A percentile compares a stretch with the other conserved stretches of the same genome.
Evolutionary conservation across 495 filamentous ascomycete species (phyloP).

Genomic region (Talaromyces nanjingensis): DNA sequence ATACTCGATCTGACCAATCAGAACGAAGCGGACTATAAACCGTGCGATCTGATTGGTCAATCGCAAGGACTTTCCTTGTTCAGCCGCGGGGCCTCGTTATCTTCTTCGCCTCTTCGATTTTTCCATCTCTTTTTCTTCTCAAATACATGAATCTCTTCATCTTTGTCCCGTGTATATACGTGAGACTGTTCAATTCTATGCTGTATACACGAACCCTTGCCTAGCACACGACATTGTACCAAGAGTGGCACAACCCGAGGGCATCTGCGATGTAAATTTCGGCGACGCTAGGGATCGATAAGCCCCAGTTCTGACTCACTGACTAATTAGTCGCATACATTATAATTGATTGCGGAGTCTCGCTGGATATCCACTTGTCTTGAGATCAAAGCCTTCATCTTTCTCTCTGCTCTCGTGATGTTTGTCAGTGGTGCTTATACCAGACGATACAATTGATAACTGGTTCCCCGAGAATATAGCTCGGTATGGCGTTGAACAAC

Average conservation of each 20-base stretch:
- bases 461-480: background rate
- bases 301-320: background rate
- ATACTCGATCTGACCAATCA: background rate
- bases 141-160: background rate
- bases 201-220: background rate
- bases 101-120: background rate
- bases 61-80: constrained; percentile 3
- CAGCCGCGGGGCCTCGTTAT: background rate
- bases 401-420: background rate
- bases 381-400: background rate
- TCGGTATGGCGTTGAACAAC: constrained; percentile 17
- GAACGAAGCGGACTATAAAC: background rate
- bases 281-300: background rate
- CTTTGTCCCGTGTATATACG: background rate
- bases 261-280: background rate
- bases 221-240: background rate
- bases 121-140: background rate
- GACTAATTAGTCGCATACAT: background rate
- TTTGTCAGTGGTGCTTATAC: background rate
- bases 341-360: background rate
- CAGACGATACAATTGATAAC: background rate
- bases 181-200: background rate
- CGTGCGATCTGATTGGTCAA: background rate
- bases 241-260: background rate
- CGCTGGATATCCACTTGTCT: background rate